These are phyloP conservation scores for Botrytis sinoallii DNA, from an alignment of 2,329 filamentous ascomycete species.

Conservation along the genomic window DNA sequence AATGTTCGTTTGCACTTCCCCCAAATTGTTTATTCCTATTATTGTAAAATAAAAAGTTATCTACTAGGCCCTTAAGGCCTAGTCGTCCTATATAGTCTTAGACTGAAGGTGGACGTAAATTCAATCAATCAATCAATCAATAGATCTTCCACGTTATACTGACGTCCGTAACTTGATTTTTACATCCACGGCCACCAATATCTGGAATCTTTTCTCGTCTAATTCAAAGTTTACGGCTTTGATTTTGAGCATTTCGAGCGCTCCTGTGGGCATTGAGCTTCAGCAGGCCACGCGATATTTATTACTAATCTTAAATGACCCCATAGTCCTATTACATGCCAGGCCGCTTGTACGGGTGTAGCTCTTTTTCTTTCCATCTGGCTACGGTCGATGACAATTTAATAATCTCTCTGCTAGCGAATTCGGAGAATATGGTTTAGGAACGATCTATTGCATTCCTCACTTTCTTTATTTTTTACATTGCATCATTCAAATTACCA, in stretches of 20 bases:
- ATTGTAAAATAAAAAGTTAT: too few relatives aligned
- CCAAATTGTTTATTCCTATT: too few relatives aligned
- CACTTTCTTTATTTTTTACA: background rate
- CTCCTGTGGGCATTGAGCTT: fast-evolving
- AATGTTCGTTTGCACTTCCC: too few relatives aligned
- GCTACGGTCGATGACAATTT: background rate
- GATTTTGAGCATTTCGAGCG: too few relatives aligned
- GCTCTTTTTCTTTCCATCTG: background rate
- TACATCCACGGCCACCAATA: background rate
- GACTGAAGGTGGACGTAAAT: too few relatives aligned
- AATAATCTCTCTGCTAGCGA: background rate
- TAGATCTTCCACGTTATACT: background rate
- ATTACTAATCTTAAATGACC: background rate
- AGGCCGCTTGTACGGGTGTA: background rate
- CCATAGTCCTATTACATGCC: fast-evolving
- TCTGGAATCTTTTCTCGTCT: background rate
- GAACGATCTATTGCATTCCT: background rate
- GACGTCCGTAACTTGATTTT: background rate
- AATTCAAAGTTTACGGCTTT: background rate
- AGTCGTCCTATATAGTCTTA: too few relatives aligned
- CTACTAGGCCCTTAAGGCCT: too few relatives aligned
- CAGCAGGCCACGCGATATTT: too few relatives aligned
- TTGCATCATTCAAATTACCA: background rate
- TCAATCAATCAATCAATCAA: too few relatives aligned
- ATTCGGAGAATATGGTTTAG: fast-evolving